A percentile compares a stretch with the other conserved stretches of the same genome.
phyloP scores from a whole-genome alignment of 2,329 filamentous ascomycete species.

The Curvularia sp. region DNA sequence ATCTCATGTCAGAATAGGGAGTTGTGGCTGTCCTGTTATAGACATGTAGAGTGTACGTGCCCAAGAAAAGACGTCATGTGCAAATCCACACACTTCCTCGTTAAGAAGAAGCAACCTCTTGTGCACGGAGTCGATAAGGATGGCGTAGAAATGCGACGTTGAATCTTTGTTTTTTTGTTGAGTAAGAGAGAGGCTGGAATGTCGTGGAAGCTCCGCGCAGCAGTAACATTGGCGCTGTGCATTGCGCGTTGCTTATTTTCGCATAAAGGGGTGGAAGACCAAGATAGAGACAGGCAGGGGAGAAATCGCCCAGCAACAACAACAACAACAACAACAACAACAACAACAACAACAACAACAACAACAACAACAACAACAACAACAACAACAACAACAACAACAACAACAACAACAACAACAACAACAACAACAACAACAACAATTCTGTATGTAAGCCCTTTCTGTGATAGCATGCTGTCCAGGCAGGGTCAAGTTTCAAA shows the following conservation, averaged over 20 bases:
- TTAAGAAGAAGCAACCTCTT: constrained; percentile 1
- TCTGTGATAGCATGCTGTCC: neutral
- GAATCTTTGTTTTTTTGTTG: neutral
- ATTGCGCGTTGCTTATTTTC: constrained; percentile 11
- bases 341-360: too few relatives aligned
- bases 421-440: too few relatives aligned
- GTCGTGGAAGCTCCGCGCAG: neutral
- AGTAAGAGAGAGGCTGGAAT: neutral
- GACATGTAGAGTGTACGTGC: constrained; percentile 20
- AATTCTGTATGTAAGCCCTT: too few relatives aligned
- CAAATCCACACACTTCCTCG: constrained; percentile 9
- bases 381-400: too few relatives aligned
- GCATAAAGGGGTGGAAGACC: constrained; percentile 13
- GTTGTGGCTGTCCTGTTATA: constrained; percentile 11
- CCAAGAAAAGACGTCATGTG: constrained; percentile 2
- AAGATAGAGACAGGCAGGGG: too few relatives aligned
- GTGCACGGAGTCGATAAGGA: neutral
- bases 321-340: too few relatives aligned
- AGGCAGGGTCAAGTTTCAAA: constrained; percentile 2
- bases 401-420: too few relatives aligned
- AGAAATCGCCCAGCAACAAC: too few relatives aligned
- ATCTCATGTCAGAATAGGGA: constrained; percentile 22
- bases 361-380: too few relatives aligned
- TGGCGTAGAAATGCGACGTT: constrained; percentile 13
- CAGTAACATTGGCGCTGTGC: constrained; percentile 10